Evolutionary conservation across 2,329 filamentous ascomycete species (phyloP).

Genomic region (Colletotrichum brevisporum): DNA sequence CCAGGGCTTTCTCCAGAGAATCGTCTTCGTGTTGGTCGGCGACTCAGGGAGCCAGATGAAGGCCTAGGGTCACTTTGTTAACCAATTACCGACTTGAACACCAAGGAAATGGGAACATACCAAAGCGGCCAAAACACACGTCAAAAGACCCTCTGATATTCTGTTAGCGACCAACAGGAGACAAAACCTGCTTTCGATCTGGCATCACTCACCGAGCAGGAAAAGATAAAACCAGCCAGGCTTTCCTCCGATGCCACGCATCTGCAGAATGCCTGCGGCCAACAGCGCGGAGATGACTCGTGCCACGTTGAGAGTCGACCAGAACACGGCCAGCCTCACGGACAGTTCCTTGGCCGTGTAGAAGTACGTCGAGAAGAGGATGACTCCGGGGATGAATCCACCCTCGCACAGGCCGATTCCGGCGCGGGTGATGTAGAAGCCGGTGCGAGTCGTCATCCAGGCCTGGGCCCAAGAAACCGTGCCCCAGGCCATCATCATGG

Average conservation of each 20-base stretch:
- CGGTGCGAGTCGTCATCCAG: conserved; percentile 54
- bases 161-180: no score
- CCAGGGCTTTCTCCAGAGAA: conserved; percentile 66
- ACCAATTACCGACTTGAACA: background rate
- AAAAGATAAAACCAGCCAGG: conserved; percentile 71
- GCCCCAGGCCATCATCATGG: conserved; percentile 44
- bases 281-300: conserved; percentile 63
- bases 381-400: conserved; percentile 62
- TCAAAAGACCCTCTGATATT: conserved; percentile 54
- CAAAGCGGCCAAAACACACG: conserved; percentile 65
- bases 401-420: conserved; percentile 60
- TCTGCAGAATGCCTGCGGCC: conserved; percentile 62
- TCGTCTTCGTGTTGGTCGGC: conserved; percentile 58
- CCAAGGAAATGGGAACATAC: conserved; percentile 42
- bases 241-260: conserved; percentile 62
- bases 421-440: conserved; percentile 56
- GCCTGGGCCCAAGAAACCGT: conserved; percentile 40
- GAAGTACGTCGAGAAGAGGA: conserved; percentile 65
- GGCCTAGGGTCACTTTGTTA: conserved; percentile 56
- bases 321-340: conserved; percentile 77
- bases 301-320: conserved; percentile 65
- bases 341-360: conserved; percentile 47
- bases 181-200: no score
- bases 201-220: conserved; percentile 46
- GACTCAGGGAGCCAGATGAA: conserved; percentile 50